Conservation (phyloP, 306 rosid genomes). For the Corylus heterophylla region DNA sequence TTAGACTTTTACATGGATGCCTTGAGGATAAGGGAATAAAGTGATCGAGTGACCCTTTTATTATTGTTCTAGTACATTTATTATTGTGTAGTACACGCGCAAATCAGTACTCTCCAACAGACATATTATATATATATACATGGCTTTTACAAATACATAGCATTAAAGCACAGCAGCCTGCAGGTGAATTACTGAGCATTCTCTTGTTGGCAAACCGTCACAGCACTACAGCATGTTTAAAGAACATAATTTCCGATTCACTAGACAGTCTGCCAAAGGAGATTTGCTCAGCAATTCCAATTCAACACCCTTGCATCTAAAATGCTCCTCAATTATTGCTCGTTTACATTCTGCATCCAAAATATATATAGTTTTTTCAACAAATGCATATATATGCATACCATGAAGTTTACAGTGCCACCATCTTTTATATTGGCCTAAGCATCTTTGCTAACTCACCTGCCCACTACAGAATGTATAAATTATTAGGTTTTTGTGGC, state of each 20-base stretch:
- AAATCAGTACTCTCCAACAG: too few relatives aligned
- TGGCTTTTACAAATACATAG: background rate
- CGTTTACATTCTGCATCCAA: background rate
- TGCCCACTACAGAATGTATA: too few relatives aligned
- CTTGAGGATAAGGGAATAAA: constrained; percentile 1
- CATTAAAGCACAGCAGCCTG: background rate
- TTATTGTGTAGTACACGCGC: background rate
- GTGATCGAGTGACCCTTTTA: background rate
- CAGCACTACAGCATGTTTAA: background rate
- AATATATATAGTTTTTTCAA: background rate
- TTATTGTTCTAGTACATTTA: background rate
- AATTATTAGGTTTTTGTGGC: too few relatives aligned
- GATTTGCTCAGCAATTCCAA: constrained; percentile 24
- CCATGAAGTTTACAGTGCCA: background rate
- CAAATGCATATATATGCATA: background rate
- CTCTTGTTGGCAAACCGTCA: constrained; percentile 24
- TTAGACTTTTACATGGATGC: background rate
- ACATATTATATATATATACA: background rate
- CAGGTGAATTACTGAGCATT: constrained; percentile 11
- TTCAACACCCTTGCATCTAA: background rate
- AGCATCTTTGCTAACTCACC: too few relatives aligned
- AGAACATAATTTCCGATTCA: background rate
- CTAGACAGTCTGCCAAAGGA: constrained; percentile 23
- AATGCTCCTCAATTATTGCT: background rate
- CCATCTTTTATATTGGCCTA: too few relatives aligned